phyloP scores from a whole-genome alignment of 345 rosid genomes.

The Microthlaspi erraticum region DNA sequence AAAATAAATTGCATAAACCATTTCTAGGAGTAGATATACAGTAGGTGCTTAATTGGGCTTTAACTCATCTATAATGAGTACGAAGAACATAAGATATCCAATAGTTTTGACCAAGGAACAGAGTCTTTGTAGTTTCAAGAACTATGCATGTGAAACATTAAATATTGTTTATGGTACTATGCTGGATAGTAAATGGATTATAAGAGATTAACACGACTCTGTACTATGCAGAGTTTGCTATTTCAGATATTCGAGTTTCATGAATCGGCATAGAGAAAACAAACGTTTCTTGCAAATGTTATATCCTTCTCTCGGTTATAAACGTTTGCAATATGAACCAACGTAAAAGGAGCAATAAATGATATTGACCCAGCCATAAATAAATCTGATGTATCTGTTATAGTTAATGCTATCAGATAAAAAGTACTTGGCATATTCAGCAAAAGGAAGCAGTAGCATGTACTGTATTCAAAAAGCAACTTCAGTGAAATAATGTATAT shows the following conservation, averaged over 20 bases:
- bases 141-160: no score
- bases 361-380: constrained; percentile 6
- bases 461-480: constrained; percentile 26
- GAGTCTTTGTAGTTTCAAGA: not conserved
- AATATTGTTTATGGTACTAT: no score
- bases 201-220: no score
- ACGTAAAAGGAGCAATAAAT: not conserved
- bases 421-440: not conserved
- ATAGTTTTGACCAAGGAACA: not conserved
- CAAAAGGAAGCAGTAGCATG: not conserved
- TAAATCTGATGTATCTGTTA: not conserved
- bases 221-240: not conserved
- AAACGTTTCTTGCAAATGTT: no score
- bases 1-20: not conserved
- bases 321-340: no score
- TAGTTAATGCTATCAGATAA: not conserved
- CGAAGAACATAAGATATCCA: not conserved
- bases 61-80: not conserved
- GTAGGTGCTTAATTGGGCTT: not conserved
- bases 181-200: no score
- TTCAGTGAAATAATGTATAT: constrained; percentile 15
- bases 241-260: no score
- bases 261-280: no score
- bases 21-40: not conserved
- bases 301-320: no score